Base-by-base conservation (phyloP, 345 rosid species). In the Boechera stricta region DNA sequence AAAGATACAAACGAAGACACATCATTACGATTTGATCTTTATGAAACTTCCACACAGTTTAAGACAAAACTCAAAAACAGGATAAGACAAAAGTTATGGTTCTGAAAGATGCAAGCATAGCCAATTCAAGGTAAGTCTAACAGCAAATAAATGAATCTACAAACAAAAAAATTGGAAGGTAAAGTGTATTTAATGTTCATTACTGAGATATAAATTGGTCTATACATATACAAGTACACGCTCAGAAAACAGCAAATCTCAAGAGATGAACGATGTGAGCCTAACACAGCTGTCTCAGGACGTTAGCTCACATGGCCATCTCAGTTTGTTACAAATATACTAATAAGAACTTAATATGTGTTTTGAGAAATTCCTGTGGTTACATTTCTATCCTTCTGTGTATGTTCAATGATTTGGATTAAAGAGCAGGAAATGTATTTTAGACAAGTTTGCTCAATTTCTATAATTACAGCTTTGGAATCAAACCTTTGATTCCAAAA, bases 1-100 rank as follows among this genome's bases (percentile, higher is more conserved):
- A 56, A 71, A 71, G 80, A 55, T 38, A 61, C 61, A 71, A 72
- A 47, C 47, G 64, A 48, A 63, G 65, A 56, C 76, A 71, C 39
- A 71, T 71, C 61, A 28, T 28, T 2, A 28, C 29, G 29, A 31
- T 31, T 21, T 21, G 24, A 21, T 21, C 24, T 21, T 21, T 47
- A 72, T 38, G 42, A 21, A 51, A 18, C 1, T 51, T 51, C 56
- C 29, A 16, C 10, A 51, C 12, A 7, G 29, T 51, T 21, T 9
- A 51, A 8, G 21, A 8, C 10, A 6, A 57, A 64, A 32, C 70
- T 28, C 38, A 31, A 36, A 69, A 31, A 36, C 8, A 67, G 33
- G 26, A 53, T 21, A 68, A 68, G 32, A 18, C 12, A 18, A 68
- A 24, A 52, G 36, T 36, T 53, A 15, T 13, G 13, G 52, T 36